Conservation (phyloP, 2,329 filamentous ascomycete genomes). For the Aureobasidium namibiae region DNA sequence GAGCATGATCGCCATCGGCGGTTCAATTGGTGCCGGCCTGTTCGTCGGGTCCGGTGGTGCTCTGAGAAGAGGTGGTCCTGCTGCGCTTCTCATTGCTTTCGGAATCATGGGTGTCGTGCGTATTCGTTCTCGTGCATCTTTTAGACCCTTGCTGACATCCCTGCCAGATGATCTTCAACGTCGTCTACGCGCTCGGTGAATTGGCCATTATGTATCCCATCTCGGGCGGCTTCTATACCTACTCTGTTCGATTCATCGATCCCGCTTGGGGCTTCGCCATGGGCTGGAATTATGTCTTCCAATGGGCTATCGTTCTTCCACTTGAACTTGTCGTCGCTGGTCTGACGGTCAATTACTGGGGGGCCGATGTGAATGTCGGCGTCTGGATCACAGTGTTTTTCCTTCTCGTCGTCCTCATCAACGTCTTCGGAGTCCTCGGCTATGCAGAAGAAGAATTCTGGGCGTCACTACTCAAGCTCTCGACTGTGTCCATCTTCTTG, state of each 20-base stretch:
- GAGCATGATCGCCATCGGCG: slow-evolving; percentile 29
- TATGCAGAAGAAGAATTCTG: slow-evolving; percentile 91
- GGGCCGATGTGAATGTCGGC: slow-evolving; percentile 48
- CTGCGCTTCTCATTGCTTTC: slow-evolving; percentile 28
- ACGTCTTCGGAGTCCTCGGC: slow-evolving; percentile 78
- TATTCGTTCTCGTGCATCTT: slow-evolving; percentile 15
- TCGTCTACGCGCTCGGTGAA: slow-evolving; percentile 84
- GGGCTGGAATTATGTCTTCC: slow-evolving; percentile 61
- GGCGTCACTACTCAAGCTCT: slow-evolving; percentile 78
- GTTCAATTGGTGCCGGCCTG: slow-evolving; percentile 44
- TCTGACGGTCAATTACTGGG: slow-evolving; percentile 76
- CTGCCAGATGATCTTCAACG: slow-evolving; percentile 72
- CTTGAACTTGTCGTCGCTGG: slow-evolving; percentile 82
- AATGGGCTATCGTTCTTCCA: slow-evolving; percentile 78
- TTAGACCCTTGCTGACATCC: background rate
- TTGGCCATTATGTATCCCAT: slow-evolving; percentile 89
- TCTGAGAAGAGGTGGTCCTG: slow-evolving; percentile 41
- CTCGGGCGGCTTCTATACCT: slow-evolving; percentile 84
- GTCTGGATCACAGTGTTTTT: slow-evolving; percentile 82
- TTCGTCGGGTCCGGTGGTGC: slow-evolving; percentile 46
- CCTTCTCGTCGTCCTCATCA: slow-evolving; percentile 68
- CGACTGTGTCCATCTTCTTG: slow-evolving; percentile 80
- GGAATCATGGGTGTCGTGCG: slow-evolving; percentile 25
- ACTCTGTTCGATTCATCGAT: slow-evolving; percentile 88
- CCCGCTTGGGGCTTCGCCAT: slow-evolving; percentile 55